These are phyloP conservation scores for Calycina marina DNA, from an alignment of 2,329 filamentous ascomycete species.

Conservation along the genomic window DNA sequence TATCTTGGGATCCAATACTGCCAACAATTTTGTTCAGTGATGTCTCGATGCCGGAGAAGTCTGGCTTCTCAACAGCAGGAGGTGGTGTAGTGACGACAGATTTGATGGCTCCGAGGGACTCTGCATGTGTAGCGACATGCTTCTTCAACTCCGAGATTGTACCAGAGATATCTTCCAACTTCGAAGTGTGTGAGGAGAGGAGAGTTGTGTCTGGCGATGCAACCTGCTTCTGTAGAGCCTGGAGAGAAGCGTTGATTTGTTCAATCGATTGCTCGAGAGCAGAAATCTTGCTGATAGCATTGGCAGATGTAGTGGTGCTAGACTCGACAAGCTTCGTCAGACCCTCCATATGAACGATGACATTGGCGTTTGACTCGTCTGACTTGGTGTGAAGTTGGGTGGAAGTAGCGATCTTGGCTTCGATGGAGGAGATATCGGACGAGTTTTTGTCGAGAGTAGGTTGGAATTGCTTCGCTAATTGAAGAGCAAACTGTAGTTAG, in stretches of 20 bases:
- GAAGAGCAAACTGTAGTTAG: constrained; percentile 13
- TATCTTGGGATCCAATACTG: constrained; percentile 6
- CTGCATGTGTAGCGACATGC: constrained; percentile 2
- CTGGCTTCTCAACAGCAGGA: constrained; percentile 5
- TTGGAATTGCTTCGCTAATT: constrained; percentile 17
- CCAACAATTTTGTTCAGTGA: constrained; percentile 5
- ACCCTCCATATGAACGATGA: constrained; percentile 13
- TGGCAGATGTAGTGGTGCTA: constrained; percentile 8
- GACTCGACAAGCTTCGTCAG: constrained; percentile 13
- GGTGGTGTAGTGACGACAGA: constrained; percentile 5
- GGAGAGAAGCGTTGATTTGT: constrained; percentile 15
- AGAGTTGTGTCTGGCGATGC: constrained; percentile 14
- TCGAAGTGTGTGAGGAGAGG: constrained; percentile 13
- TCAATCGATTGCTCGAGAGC: constrained; percentile 16
- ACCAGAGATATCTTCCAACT: constrained; percentile 13
- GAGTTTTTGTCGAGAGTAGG: constrained; percentile 16
- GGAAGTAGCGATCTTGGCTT: constrained; percentile 13
- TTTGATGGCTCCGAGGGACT: constrained; percentile 12
- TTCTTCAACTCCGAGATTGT: constrained; percentile 9
- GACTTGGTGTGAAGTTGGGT: constrained; percentile 14
- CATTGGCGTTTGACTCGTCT: constrained; percentile 12
- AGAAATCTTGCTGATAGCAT: constrained; percentile 16
- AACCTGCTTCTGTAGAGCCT: constrained; percentile 14
- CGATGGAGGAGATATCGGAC: constrained; percentile 14
- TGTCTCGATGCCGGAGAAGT: constrained; percentile 6